Conservation (phyloP, 768 basidiomycete species). For the Hygrocybe punicea region DNA sequence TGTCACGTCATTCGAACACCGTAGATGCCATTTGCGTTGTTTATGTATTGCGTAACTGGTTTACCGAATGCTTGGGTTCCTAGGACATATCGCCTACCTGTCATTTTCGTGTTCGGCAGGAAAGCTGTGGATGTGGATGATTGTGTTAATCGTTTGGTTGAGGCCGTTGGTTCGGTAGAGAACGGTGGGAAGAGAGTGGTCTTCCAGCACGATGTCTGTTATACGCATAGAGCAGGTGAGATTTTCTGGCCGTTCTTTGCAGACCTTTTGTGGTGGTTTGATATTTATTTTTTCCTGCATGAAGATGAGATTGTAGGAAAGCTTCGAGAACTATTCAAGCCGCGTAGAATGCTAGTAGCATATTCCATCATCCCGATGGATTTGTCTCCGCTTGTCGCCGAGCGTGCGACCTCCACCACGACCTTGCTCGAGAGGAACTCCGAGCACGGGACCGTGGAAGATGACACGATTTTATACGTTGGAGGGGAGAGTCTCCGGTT, state of each 20-base stretch:
- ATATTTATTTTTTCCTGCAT: not conserved
- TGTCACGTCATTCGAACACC: not conserved
- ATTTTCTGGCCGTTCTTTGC: not conserved
- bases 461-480: constrained; percentile 48
- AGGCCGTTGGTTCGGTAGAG: constrained; percentile 25
- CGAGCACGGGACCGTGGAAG: not conserved
- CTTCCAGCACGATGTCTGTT: constrained; percentile 1
- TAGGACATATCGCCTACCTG: constrained; percentile 84
- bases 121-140: constrained; percentile 55
- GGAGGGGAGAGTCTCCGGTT: constrained; percentile 78
- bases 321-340: not conserved
- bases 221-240: not conserved
- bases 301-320: not conserved
- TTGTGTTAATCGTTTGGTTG: constrained; percentile 45
- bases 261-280: not conserved
- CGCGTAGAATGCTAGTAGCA: not conserved
- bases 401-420: not conserved
- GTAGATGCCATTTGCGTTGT: not conserved
- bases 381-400: not conserved
- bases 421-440: not conserved
- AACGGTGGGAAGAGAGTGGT: not conserved
- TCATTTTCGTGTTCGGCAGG: constrained; percentile 87
- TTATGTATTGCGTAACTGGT: not conserved
- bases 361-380: not conserved
- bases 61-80: not conserved